These are phyloP conservation scores for Silybum marianum DNA, from an alignment of 129 eudicot species.

Conservation along the genomic window DNA sequence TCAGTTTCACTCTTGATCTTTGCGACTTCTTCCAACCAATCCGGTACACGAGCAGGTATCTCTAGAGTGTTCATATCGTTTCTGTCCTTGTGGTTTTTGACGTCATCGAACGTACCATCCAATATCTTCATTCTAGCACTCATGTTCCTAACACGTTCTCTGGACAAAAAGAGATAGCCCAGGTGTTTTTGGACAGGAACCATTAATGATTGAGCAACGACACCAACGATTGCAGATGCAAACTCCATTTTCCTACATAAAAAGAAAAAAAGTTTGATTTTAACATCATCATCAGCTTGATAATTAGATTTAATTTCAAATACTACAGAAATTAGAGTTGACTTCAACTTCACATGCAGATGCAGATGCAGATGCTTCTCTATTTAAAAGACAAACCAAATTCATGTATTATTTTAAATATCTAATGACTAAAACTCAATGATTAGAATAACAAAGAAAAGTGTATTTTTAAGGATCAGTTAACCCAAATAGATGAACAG, in stretches of 20 bases:
- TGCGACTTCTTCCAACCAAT: conserved; percentile 21
- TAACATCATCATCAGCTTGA: neutral
- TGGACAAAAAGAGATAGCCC: neutral
- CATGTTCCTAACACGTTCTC: neutral
- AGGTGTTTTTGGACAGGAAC: neutral
- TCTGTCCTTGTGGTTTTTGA: neutral
- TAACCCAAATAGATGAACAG: too few relatives aligned
- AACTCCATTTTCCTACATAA: neutral
- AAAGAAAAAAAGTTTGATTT: neutral
- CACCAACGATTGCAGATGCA: neutral
- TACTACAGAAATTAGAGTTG: too few relatives aligned
- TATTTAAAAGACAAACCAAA: too few relatives aligned
- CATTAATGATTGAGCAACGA: too few relatives aligned
- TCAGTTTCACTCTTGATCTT: neutral
- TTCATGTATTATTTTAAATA: too few relatives aligned
- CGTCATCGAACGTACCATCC: neutral
- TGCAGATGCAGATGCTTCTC: too few relatives aligned
- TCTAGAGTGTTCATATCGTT: neutral
- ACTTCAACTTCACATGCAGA: too few relatives aligned
- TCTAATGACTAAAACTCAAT: neutral
- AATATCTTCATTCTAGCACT: neutral
- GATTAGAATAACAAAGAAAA: too few relatives aligned
- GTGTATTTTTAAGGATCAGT: too few relatives aligned
- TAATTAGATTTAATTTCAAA: neutral
- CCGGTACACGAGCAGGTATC: conserved; percentile 13